Evolutionary conservation across 2,329 filamentous ascomycete species (phyloP).

Genomic region (Colletotrichum sp.): DNA sequence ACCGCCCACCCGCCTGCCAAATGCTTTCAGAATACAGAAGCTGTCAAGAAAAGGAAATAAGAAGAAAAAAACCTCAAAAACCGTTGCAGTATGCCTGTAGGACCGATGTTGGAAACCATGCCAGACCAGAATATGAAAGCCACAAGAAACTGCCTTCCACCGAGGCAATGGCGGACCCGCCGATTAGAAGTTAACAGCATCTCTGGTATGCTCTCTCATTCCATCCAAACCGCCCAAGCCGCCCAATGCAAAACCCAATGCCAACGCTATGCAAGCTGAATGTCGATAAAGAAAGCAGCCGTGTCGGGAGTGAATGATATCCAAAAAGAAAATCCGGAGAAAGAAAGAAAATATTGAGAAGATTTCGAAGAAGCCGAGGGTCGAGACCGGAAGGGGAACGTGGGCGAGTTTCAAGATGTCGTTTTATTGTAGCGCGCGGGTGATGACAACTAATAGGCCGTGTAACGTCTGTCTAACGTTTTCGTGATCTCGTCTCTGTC

Average conservation of each 20-base stretch:
- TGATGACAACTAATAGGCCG: conserved; percentile 8
- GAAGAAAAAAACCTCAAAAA: not conserved
- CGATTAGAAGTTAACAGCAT: conserved; percentile 17
- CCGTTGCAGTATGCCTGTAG: conserved; percentile 11
- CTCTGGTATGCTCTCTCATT: conserved; percentile 8
- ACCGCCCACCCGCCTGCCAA: not conserved
- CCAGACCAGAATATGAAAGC: not conserved
- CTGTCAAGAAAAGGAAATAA: not conserved
- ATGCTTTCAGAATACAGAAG: conserved; percentile 18
- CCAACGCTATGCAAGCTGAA: conserved; percentile 13
- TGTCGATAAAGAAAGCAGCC: not conserved
- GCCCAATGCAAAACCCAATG: conserved; percentile 14
- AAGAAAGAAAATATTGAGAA: not conserved
- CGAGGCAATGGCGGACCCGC: conserved; percentile 6
- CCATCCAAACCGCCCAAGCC: conserved; percentile 1
- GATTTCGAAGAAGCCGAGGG: conserved; percentile 3
- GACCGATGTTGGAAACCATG: not conserved
- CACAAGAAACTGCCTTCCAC: not conserved
- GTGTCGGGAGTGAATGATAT: not conserved
- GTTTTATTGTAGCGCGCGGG: conserved; percentile 1
- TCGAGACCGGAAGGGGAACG: not conserved
- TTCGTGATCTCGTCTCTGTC: conserved; percentile 28
- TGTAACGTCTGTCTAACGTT: conserved; percentile 9
- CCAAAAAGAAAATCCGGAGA: not conserved
- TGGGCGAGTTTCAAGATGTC: not conserved